Conservation (phyloP, 805 yeast species). For the Torulaspora delbrueckii region DNA sequence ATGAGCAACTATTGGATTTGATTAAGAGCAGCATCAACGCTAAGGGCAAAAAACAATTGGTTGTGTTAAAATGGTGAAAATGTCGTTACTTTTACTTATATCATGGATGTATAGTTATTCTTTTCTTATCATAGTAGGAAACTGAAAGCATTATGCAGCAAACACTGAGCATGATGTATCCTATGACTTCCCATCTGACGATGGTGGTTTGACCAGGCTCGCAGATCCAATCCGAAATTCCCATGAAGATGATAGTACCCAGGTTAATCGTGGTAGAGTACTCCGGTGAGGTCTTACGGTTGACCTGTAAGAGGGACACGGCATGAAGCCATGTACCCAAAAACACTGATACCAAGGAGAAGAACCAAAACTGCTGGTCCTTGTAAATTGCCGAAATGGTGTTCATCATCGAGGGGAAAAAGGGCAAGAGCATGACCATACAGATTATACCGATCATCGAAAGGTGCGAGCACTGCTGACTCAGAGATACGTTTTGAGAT, state of each 20-base stretch:
- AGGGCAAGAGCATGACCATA: conserved; percentile 22
- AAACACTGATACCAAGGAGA: conserved; percentile 14
- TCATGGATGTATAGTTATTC: conserved; percentile 5
- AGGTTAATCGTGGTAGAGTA: conserved; percentile 28
- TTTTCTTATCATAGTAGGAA: conserved; percentile 16
- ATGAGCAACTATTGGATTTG: conserved; percentile 40
- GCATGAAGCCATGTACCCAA: conserved; percentile 29
- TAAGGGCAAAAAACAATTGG: conserved; percentile 32
- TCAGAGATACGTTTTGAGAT: conserved; percentile 10
- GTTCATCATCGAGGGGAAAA: conserved; percentile 16
- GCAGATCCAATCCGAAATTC: conserved; percentile 30
- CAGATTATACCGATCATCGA: conserved; percentile 21
- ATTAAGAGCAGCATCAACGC: conserved; percentile 43
- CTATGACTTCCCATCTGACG: conserved; percentile 34
- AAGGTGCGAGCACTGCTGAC: conserved; percentile 19
- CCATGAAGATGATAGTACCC: conserved; percentile 28
- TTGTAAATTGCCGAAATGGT: conserved; percentile 14
- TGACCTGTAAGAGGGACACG: conserved; percentile 23
- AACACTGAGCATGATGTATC: conserved; percentile 26
- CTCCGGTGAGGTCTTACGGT: conserved; percentile 25
- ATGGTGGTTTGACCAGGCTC: conserved; percentile 29
- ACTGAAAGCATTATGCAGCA: conserved; percentile 25
- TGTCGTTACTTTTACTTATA: conserved; percentile 2
- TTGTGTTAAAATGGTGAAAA: conserved; percentile 29
- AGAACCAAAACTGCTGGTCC: conserved; percentile 20